phyloP scores from a whole-genome alignment of 306 rosid genomes.

The Casuarina equisetifolia region DNA sequence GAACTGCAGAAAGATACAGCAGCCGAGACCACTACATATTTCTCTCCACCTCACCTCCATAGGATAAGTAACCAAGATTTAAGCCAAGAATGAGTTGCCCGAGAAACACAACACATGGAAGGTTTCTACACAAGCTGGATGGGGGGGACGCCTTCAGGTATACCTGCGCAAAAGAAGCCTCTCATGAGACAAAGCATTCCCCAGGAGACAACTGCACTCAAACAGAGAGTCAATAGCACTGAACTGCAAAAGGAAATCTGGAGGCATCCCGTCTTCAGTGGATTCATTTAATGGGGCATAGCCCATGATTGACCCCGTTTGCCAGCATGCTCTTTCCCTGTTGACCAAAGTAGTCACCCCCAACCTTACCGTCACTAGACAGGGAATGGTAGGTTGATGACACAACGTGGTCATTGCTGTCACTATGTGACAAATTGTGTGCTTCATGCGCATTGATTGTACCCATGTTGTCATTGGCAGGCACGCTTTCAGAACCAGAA shows the following conservation, averaged over 20 bases:
- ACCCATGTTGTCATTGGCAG: slow-evolving; percentile 15
- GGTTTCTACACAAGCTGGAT: slow-evolving; percentile 33
- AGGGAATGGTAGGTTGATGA: slow-evolving; percentile 40
- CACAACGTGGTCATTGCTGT: slow-evolving; percentile 33
- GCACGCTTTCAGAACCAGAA: slow-evolving; percentile 21
- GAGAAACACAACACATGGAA: slow-evolving; percentile 39
- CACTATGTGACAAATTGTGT: slow-evolving; percentile 32
- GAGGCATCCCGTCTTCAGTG: slow-evolving; percentile 31
- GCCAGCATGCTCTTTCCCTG: slow-evolving; percentile 45
- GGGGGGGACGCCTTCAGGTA: slow-evolving; percentile 33
- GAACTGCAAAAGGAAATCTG: slow-evolving; percentile 19
- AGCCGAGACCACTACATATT: slow-evolving; percentile 27
- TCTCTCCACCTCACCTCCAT: slow-evolving; percentile 33
- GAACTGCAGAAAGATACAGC: slow-evolving; percentile 29
- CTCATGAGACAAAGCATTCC: slow-evolving; percentile 22
- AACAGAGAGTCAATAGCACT: slow-evolving; percentile 13
- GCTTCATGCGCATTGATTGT: slow-evolving; percentile 21
- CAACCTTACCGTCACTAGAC: slow-evolving; percentile 36
- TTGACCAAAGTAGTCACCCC: slow-evolving; percentile 41
- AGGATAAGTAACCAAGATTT: slow-evolving; percentile 28
- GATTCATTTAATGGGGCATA: slow-evolving; percentile 43
- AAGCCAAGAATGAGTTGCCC: slow-evolving; percentile 99
- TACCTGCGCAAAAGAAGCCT: slow-evolving; percentile 44
- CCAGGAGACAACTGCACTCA: background rate
- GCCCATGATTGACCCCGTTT: slow-evolving; percentile 50